Evolutionary conservation across 768 basidiomycete species (phyloP).

Genomic region (Suillus luteus): DNA sequence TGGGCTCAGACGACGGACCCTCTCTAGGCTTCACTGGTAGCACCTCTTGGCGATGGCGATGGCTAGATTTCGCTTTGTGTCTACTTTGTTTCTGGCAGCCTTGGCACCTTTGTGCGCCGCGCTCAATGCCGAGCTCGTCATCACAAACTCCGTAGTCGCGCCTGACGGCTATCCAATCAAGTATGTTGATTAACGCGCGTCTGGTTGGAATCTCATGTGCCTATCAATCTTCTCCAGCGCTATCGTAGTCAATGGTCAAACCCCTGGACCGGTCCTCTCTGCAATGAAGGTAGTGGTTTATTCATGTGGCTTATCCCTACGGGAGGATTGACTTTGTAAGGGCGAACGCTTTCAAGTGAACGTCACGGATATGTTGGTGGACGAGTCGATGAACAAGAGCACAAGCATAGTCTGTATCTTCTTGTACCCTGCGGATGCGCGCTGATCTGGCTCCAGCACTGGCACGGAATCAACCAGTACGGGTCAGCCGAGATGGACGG

Average conservation of each 20-base stretch:
- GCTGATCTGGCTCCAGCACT: conserved; percentile 17
- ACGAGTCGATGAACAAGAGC: conserved; percentile 39
- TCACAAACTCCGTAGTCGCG: conserved; percentile 29
- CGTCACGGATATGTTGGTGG: conserved; percentile 39
- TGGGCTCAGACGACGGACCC: background rate
- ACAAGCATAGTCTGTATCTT: conserved; percentile 37
- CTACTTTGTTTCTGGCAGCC: background rate
- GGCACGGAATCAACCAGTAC: conserved; percentile 48
- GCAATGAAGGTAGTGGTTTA: conserved; percentile 31
- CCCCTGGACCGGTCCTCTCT: conserved; percentile 40
- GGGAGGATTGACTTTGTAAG: conserved; percentile 17
- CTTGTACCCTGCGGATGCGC: background rate
- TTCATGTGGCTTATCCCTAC: background rate
- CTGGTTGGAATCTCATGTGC: background rate
- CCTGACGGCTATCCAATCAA: conserved; percentile 33
- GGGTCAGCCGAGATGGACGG: conserved; percentile 45
- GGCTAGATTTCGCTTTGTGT: background rate
- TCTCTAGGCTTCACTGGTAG: background rate
- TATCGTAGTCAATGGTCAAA: conserved; percentile 40
- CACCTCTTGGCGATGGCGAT: background rate
- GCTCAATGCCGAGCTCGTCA: conserved; percentile 21
- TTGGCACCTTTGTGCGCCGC: conserved; percentile 20
- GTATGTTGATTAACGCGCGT: background rate
- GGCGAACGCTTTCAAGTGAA: conserved; percentile 36
- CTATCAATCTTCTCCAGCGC: conserved; percentile 16